Conservation (phyloP, 2,329 filamentous ascomycete genomes). For the Fusarium sp. region DNA sequence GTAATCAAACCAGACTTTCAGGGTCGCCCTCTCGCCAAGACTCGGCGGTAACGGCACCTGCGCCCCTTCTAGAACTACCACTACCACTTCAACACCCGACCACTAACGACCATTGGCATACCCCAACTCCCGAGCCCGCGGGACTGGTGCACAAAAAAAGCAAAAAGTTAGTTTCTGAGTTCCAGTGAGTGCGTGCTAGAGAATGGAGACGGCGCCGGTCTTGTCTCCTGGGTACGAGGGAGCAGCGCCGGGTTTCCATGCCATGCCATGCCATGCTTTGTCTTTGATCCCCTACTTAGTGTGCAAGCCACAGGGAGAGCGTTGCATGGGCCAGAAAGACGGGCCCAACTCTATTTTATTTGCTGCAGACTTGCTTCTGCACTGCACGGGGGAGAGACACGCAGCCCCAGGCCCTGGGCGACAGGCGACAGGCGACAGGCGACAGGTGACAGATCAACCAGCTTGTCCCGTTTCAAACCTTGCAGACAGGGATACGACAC, state of each 20-base stretch:
- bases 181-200: neutral
- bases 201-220: neutral
- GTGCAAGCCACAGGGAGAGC: neutral
- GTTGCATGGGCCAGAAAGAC: slow-evolving; percentile 7
- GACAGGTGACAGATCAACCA: slow-evolving; percentile 5
- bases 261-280: neutral
- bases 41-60: slow-evolving; percentile 36
- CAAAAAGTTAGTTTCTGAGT: neutral
- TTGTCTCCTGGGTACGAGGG: slow-evolving; percentile 4
- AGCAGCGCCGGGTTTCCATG: neutral
- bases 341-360: slow-evolving; percentile 40
- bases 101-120: neutral
- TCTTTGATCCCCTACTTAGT: neutral
- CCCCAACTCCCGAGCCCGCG: slow-evolving; percentile 32
- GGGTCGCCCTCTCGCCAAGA: slow-evolving; percentile 36
- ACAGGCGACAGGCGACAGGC: neutral
- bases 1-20: slow-evolving; percentile 25
- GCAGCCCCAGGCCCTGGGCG: neutral
- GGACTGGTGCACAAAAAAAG: slow-evolving; percentile 18
- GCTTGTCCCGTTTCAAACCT: slow-evolving; percentile 13
- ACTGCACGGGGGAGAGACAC: neutral
- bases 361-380: neutral
- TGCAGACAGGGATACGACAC: slow-evolving; percentile 24
- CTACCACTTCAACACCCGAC: neutral
- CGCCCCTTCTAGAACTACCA: neutral